These are phyloP conservation scores for Venturia asperata DNA, from an alignment of 2,329 filamentous ascomycete species.

Conservation along the genomic window DNA sequence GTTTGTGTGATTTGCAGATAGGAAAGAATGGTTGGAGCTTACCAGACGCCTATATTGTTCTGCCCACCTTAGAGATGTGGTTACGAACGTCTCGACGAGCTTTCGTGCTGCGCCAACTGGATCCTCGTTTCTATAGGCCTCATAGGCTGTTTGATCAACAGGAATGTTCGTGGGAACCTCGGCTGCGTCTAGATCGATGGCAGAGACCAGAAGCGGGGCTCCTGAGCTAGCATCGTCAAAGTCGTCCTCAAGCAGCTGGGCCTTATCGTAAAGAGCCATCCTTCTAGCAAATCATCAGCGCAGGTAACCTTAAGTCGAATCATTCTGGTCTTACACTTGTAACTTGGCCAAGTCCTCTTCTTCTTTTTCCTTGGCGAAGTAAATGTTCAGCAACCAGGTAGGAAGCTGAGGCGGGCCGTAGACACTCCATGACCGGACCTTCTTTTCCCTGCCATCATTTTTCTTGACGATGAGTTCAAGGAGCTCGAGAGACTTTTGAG, in stretches of 20 bases:
- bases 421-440: not conserved
- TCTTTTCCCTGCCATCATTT: not conserved
- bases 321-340: not conserved
- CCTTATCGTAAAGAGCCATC: not conserved
- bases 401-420: not conserved
- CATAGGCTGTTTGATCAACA: not conserved
- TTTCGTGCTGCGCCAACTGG: not conserved
- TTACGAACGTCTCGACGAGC: not conserved
- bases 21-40: not conserved
- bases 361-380: not conserved
- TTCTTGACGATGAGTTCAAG: not conserved
- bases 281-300: not conserved
- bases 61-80: not conserved
- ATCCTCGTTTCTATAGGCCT: not conserved
- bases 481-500: not conserved
- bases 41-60: conserved; percentile 8
- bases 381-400: not conserved
- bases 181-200: not conserved
- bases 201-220: not conserved
- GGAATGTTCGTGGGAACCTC: not conserved
- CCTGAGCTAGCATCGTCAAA: not conserved
- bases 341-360: not conserved
- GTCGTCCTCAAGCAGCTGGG: not conserved
- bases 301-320: too few species aligned
- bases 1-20: not conserved